Percentiles rank a stretch among this genome's conserved stretches.
Conservation (phyloP, 1,284 basidiomycete species). For the Earliella scabrosa region DNA sequence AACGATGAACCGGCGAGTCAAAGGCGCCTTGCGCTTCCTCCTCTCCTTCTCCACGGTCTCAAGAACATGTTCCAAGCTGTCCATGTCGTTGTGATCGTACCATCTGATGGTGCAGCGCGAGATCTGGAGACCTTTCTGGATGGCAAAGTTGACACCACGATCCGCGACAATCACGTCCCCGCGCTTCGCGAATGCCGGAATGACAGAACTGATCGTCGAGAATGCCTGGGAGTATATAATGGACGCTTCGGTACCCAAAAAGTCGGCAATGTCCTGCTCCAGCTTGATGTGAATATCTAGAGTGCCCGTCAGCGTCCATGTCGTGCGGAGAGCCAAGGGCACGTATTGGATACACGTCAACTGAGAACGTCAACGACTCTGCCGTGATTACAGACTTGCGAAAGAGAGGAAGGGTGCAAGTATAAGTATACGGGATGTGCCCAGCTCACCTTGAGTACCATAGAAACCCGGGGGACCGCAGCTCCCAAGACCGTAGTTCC, state of each 20-base stretch:
- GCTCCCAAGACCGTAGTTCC: constrained; percentile 93
- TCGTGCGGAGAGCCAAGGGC: no score
- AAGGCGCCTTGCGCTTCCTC: constrained; percentile 79
- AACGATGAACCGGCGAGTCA: constrained; percentile 94
- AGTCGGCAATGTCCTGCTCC: constrained; percentile 89
- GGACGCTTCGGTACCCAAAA: constrained; percentile 85
- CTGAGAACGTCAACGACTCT: no score
- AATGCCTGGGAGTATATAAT: constrained; percentile 98
- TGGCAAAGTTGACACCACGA: constrained; percentile 90
- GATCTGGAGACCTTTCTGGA: constrained; percentile 98
- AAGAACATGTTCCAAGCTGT: constrained; percentile 89
- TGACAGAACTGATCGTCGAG: constrained; percentile 91
- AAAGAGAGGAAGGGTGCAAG: no score
- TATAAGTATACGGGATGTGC: no score
- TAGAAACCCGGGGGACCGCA: constrained; percentile 99
- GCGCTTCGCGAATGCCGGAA: constrained; percentile 97
- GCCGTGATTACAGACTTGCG: no score
- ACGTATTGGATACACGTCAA: no score
- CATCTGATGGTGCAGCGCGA: constrained; percentile 92
- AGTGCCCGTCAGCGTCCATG: constrained; percentile 61
- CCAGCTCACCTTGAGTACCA: constrained; percentile 86
- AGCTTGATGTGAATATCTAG: constrained; percentile 91
- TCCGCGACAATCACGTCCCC: constrained; percentile 99
- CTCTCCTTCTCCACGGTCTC: constrained; percentile 86
- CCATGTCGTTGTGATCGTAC: constrained; percentile 96